Conservation (phyloP, 495 filamentous ascomycete genomes). For the Pyrenula aspistea region DNA sequence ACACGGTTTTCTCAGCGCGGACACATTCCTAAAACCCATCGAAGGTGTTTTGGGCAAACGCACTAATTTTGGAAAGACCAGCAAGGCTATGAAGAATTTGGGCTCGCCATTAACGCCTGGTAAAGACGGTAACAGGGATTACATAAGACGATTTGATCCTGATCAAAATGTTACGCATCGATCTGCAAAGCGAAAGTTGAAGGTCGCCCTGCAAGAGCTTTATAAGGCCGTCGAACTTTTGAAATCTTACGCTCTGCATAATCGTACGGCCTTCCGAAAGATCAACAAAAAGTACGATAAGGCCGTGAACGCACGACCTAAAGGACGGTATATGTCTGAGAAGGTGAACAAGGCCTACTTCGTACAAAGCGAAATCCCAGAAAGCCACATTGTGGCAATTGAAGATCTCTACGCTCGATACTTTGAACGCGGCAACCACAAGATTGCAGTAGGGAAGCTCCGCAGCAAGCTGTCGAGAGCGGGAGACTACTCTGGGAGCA, state of each 20-base stretch:
- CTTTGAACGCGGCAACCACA: slow-evolving; percentile 82
- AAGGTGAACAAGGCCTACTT: slow-evolving; percentile 87
- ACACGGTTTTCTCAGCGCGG: not conserved
- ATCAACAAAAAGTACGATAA: slow-evolving; percentile 99
- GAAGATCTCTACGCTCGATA: slow-evolving; percentile 91
- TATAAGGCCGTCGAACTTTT: slow-evolving; percentile 85
- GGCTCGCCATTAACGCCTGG: slow-evolving; percentile 24
- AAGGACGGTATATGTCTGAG: slow-evolving; percentile 77
- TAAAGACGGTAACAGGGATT: slow-evolving; percentile 37
- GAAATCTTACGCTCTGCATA: slow-evolving; percentile 80
- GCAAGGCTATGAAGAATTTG: slow-evolving; percentile 39
- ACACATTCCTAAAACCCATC: slow-evolving; percentile 11
- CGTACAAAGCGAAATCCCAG: slow-evolving; percentile 70
- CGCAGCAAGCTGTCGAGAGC: slow-evolving; percentile 51
- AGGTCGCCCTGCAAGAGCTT: slow-evolving; percentile 79
- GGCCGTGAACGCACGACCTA: slow-evolving; percentile 60
- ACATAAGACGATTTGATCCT: slow-evolving; percentile 30
- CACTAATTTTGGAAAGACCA: slow-evolving; percentile 42
- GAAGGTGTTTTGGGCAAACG: slow-evolving; percentile 17
- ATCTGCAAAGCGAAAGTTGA: slow-evolving; percentile 80
- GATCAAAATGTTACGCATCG: slow-evolving; percentile 57
- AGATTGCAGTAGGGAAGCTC: slow-evolving; percentile 78
- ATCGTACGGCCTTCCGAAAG: slow-evolving; percentile 87
- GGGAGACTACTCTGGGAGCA: slow-evolving; percentile 56
- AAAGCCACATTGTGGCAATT: slow-evolving; percentile 60